Evolutionary conservation across 1,284 basidiomycete genomes (phyloP), one percentile per base, ranked within the genome.

Genomic region (Fomitopsis schrenkii): DNA sequence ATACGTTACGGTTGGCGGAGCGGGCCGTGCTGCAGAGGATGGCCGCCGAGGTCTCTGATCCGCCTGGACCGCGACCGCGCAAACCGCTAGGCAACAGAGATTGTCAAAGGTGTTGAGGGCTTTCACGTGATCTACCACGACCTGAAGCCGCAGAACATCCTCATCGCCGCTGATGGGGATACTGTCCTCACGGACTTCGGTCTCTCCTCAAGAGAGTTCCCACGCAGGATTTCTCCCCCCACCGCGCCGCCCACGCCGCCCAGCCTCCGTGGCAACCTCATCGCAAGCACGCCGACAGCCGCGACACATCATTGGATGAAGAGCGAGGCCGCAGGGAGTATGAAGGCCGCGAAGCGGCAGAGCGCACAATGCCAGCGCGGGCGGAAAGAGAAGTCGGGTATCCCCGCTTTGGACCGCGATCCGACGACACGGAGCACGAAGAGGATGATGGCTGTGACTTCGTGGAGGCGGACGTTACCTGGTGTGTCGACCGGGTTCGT

Each of bases 171-270:
- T 4, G 92, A 95, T 69, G 97, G 97, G 0, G 96, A 98, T 73
- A 94, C 97, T 64, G 94, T 98, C 22, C 82, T 98, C 41, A 97
- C 95, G 17, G 96, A 98, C 78, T 98, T 98, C 73, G 96, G 96
- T 40, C 81, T 95, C 35, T 94, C 90, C n/a, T n/a, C n/a, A 19
- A 95, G 94, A 72, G 91, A 94, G 76, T 94, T 94, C 73, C 87
- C 90, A 3, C 80, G 86, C 35, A 77, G 80, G 17, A 71, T 74
- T 15, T 66, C 70, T 36, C 72, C 80, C 17, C 74, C 72, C 52
- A 84, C 83, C 0, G 79, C 82, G 14, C 81, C 87, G 2, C 76
- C 84, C 1, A 85, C 86, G 8, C 86, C 88, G 2, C 80, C 79
- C 6, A 83, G 79, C 9, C 75, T 76, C 15, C 76, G 79, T 17